Percentiles rank a stretch among this genome's conserved stretches.
phyloP scores from a whole-genome alignment of 768 basidiomycete genomes.

The Cyclocybe cylindracea region DNA sequence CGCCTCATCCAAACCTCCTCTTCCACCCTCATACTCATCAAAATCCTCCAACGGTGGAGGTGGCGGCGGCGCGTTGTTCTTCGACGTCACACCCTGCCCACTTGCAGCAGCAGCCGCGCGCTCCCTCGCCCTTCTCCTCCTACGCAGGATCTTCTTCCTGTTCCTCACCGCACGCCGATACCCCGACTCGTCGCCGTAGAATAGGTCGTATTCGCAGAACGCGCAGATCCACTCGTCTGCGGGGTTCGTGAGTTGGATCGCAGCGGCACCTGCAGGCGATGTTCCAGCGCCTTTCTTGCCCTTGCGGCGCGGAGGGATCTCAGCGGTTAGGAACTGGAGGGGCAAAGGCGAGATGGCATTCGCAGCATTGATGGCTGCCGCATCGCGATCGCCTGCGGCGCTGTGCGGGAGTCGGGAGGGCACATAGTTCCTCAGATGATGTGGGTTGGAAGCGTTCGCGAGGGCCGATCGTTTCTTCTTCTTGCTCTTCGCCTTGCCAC shows the following conservation, averaged over 20 bases:
- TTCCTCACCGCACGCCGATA: conserved; percentile 67
- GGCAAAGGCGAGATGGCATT: conserved; percentile 63
- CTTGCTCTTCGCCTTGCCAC: conserved; percentile 49
- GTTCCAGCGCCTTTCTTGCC: conserved; percentile 14
- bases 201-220: conserved; percentile 90
- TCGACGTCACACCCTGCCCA: conserved; percentile 26
- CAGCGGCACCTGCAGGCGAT: conserved; percentile 7
- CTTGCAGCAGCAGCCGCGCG: conserved; percentile 53
- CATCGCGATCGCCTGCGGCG: conserved; percentile 10
- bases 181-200: conserved; percentile 79
- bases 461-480: conserved; percentile 94
- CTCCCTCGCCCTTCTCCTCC: conserved; percentile 73
- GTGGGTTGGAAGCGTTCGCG: conserved; percentile 93
- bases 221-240: conserved; percentile 93
- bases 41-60: conserved; percentile 18
- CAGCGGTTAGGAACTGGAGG: conserved; percentile 66
- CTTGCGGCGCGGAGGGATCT: conserved; percentile 52
- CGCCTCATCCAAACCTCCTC: conserved; percentile 22
- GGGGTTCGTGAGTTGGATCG: conserved; percentile 47
- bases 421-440: conserved; percentile 93
- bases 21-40: conserved; percentile 24
- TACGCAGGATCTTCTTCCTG: conserved; percentile 76
- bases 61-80: conserved; percentile 15
- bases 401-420: conserved; percentile 73
- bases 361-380: conserved; percentile 30